phyloP scores from a whole-genome alignment of 345 rosid genomes.

The Alliaria petiolata region DNA sequence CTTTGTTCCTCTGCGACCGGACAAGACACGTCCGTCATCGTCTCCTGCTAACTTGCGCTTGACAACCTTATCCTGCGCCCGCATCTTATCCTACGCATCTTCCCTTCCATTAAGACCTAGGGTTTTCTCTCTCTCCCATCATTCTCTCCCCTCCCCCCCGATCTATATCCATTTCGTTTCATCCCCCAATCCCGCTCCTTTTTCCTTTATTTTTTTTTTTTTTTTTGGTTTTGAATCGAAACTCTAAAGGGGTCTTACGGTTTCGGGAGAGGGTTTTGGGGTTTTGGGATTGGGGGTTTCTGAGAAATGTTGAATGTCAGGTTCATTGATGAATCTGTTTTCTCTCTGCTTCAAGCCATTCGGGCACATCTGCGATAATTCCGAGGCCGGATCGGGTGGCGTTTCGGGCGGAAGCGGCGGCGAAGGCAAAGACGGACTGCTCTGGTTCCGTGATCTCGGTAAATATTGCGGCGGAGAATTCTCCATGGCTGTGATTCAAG shows the following conservation, averaged over 20 bases:
- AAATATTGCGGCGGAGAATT: conserved; percentile 67
- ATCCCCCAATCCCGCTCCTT: conserved; percentile 20
- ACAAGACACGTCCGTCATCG: conserved; percentile 39
- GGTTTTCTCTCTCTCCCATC: conserved; percentile 16
- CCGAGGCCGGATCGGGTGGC: conserved; percentile 27
- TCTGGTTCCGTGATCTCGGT: conserved; percentile 75
- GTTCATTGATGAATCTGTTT: conserved; percentile 82
- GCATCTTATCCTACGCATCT: conserved; percentile 32
- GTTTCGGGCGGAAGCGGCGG: conserved; percentile 31
- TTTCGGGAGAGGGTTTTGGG: conserved; percentile 18
- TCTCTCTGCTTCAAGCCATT: conserved; percentile 77
- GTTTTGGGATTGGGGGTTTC: conserved; percentile 36
- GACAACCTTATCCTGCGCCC: conserved; percentile 15
- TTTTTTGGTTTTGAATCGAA: conserved; percentile 4
- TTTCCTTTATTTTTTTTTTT: neutral
- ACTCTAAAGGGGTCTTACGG: conserved; percentile 1
- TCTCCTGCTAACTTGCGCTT: conserved; percentile 27
- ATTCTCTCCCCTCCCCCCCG: conserved; percentile 16
- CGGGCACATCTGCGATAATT: conserved; percentile 40
- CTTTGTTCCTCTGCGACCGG: conserved; percentile 72
- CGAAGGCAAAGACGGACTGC: conserved; percentile 73
- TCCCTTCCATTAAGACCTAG: conserved; percentile 30
- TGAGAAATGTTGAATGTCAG: conserved; percentile 93
- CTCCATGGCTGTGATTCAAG: conserved; percentile 93
- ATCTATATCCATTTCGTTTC: conserved; percentile 12